Base-by-base conservation (phyloP, 352 stramenopile species). In the Phytophthora hibernalis region DNA sequence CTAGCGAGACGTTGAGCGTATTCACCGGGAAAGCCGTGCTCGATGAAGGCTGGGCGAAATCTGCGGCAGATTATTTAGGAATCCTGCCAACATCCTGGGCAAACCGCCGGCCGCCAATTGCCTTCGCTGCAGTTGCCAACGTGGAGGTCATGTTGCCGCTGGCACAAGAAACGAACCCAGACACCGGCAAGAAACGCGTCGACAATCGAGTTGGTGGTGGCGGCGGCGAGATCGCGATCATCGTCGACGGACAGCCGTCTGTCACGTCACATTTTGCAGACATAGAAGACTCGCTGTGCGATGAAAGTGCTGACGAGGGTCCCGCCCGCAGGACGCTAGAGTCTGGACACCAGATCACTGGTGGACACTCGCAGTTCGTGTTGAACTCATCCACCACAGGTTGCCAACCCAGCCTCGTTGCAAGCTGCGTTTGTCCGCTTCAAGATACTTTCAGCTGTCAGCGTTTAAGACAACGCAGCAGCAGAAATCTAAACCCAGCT, bases 141-240 rank as follows among this genome's bases (percentile, higher is more conserved):
- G 60, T 68, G 60, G 60, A 62, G 51, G 60, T 56, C 60, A 61
- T 47, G 38, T 48, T 54, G 38, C 30, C 4, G 37, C 31, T n/a
- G 42, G 42, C 30, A 21, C 51, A 55, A 62, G 42, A 48, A 62
- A 68, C 60, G 51, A 56, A 44, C 51, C 22, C 16, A 30, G 9
- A 9, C 42, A 16, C 18, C 31, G 59, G 21, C 30, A 61, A 68
- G 49, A 62, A 68, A 67, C 16, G 51, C 18, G 60, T 56, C 51
- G 24, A 28, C 28, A 44, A 52, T 61, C 8, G 40, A 61, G 61
- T 21, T 67, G 59, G 60, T 62, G 60, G 60, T 51, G 60, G 51
- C n/a, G 42, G 30, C 40, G 16, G 35, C 51, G n/a, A 56, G 22
- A 13, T 24, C 24, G 26, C 26, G 53, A 51, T 44, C 26, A 52